Percentiles rank a stretch among this genome's conserved stretches.
Evolutionary conservation across 768 basidiomycete species (phyloP).

Genomic region (Panus rudis): DNA sequence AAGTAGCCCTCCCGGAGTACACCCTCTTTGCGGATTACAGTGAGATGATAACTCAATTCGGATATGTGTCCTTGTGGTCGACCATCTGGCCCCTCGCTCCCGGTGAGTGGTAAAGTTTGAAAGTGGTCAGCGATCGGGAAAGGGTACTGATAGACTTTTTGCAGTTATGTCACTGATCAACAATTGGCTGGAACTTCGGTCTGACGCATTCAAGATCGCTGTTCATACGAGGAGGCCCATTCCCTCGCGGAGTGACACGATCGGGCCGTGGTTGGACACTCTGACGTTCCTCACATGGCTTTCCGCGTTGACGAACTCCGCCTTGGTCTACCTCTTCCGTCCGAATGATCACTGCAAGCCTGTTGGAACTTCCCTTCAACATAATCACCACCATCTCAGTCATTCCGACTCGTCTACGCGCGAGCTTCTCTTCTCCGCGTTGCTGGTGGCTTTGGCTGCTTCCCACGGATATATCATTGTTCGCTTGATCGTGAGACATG

Average conservation of each 20-base stretch:
- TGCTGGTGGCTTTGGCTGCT: slow-evolving; percentile 64
- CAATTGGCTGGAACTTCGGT: slow-evolving; percentile 87
- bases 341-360: slow-evolving; percentile 30
- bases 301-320: slow-evolving; percentile 79
- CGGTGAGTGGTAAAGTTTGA: no score
- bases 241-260: slow-evolving; percentile 80
- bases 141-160: no score
- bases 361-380: slow-evolving; percentile 20
- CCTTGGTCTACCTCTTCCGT: slow-evolving; percentile 87
- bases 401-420: slow-evolving; percentile 7
- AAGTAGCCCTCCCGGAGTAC: slow-evolving; percentile 78
- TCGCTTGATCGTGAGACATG: slow-evolving; percentile 52
- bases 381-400: slow-evolving; percentile 15
- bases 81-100: slow-evolving; percentile 92
- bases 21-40: slow-evolving; percentile 82
- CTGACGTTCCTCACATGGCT: slow-evolving; percentile 88
- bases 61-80: slow-evolving; percentile 88
- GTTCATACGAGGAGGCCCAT: slow-evolving; percentile 79
- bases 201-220: slow-evolving; percentile 93
- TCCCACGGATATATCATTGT: slow-evolving; percentile 80
- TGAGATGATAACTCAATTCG: slow-evolving; percentile 96
- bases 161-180: slow-evolving; percentile 80
- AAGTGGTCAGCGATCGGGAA: no score
- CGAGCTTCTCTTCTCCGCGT: slow-evolving; percentile 23
- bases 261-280: slow-evolving; percentile 91